These are phyloP conservation scores for Larix kaempferi DNA, from an alignment of 75 land plant species.

Conservation along the genomic window DNA sequence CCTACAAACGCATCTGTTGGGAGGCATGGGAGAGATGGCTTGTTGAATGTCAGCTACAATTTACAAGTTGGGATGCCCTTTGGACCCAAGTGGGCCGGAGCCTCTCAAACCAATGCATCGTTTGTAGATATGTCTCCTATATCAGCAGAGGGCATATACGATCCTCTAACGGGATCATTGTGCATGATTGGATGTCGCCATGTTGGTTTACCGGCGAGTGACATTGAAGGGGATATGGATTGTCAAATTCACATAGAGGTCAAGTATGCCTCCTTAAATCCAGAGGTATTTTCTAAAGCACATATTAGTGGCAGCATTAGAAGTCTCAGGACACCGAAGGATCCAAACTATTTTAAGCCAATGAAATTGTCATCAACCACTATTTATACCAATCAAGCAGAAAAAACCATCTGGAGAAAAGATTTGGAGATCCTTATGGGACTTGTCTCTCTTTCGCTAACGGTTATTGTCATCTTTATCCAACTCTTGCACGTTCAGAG, in stretches of 20 bases:
- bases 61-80: slow-evolving; percentile 9
- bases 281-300: slow-evolving; percentile 8
- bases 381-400: slow-evolving; percentile 33
- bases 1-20: background rate
- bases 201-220: no score
- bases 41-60: slow-evolving; percentile 53
- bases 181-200: slow-evolving; percentile 80
- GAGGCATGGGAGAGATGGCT: background rate
- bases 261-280: slow-evolving; percentile 42
- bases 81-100: slow-evolving; percentile 4
- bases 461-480: slow-evolving; percentile 52
- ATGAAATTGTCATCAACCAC: slow-evolving; percentile 38
- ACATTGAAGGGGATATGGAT: no score
- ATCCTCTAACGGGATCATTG: slow-evolving; percentile 45
- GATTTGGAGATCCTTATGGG: slow-evolving; percentile 76
- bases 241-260: slow-evolving; percentile 52
- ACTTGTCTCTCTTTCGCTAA: slow-evolving; percentile 58
- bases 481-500: slow-evolving; percentile 66
- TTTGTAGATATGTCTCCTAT: background rate
- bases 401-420: slow-evolving; percentile 49
- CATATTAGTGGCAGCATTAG: slow-evolving; percentile 50
- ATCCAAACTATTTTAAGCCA: slow-evolving; percentile 54
- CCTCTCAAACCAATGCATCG: background rate
- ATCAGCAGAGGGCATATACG: slow-evolving; percentile 68
- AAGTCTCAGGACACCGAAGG: slow-evolving; percentile 48